Base-by-base conservation (phyloP, 2,329 filamentous ascomycete species). In the Venturia oleaginea region DNA sequence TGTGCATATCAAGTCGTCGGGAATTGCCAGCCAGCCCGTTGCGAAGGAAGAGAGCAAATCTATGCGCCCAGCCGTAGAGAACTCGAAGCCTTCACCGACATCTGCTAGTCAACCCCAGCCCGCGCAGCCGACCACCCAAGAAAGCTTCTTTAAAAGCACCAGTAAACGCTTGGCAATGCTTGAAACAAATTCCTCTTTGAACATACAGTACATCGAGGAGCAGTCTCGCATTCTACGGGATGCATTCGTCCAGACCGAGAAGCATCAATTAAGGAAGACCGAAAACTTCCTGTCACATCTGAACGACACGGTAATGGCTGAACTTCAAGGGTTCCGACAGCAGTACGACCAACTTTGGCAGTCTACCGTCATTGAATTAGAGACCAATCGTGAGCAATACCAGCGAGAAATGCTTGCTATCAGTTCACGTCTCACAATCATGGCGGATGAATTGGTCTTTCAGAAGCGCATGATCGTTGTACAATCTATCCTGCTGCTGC, bases 291-390 rank as follows among this genome's bases (percentile, higher is more conserved):
- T 97, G 17, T 86, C 91, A 66, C 85, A 86, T 43, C 81, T 99
- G n/a, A 99, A 99, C 74, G 82, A 81, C 59, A 97, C 92, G 0
- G 91, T 97, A 0, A 82, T 96, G 46, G 82, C 84, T 19, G 94
- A 99, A 74, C 80, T 96, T 42, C 85, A 85, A 67, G 85, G 83
- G 61, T 88, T 94, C 67, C 59, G 91, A 62, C 85, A 87, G 65
- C 90, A 97, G 73, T 97, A 97, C 74, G 93, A 97, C 72, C 91
- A 97, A 72, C 86, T 97, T 15, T 97, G 93, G 92, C 92, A 96
- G 75, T 93, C 90, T 24, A 97, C 95, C 13, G 88, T 97, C 27
- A 87, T 96, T 64, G 92, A 95, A 37, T 84, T 97, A 17, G 92
- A 97, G 73, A 87, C 86, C 51, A 93, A 97, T 74, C 87, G 91